A percentile compares a stretch with the other conserved stretches of the same genome.
Conservation (phyloP, 768 basidiomycete species). For the Tubosaeta sp. region DNA sequence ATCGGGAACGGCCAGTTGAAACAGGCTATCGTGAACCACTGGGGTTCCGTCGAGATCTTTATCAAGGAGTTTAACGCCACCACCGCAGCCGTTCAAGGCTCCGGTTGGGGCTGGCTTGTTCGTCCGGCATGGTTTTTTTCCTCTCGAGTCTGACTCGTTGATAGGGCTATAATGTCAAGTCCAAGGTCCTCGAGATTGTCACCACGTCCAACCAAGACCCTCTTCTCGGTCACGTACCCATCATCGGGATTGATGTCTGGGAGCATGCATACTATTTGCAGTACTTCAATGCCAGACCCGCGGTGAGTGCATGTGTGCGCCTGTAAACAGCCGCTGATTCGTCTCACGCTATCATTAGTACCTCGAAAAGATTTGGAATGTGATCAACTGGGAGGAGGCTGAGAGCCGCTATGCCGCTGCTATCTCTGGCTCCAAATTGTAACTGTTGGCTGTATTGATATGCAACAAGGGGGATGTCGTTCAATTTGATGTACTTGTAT, state of each 20-base stretch:
- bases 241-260: conserved; percentile 95
- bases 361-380: conserved; percentile 71
- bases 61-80: conserved; percentile 82
- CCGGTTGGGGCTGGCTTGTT: conserved; percentile 97
- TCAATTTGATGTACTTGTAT: conserved; percentile 6
- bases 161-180: conserved; percentile 69
- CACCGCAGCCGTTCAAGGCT: conserved; percentile 85
- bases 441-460: conserved; percentile 8
- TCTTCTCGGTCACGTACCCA: conserved; percentile 66
- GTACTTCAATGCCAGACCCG: conserved; percentile 92
- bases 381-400: conserved; percentile 72
- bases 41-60: conserved; percentile 68
- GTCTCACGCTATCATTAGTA: conserved; percentile 40
- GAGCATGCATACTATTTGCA: conserved; percentile 97
- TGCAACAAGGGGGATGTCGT: not conserved
- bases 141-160: not conserved
- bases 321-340: not conserved
- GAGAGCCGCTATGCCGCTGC: conserved; percentile 59
- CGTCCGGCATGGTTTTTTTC: conserved; percentile 27
- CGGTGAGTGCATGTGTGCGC: conserved; percentile 50
- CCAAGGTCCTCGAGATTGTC: conserved; percentile 74
- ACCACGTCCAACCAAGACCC: conserved; percentile 98
- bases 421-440: conserved; percentile 34
- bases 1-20: conserved; percentile 68
- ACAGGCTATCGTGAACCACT: conserved; percentile 57